These are phyloP conservation scores for Sordariomycetes sp. DNA, from an alignment of 2,329 filamentous ascomycete genomes.

Conservation along the genomic window DNA sequence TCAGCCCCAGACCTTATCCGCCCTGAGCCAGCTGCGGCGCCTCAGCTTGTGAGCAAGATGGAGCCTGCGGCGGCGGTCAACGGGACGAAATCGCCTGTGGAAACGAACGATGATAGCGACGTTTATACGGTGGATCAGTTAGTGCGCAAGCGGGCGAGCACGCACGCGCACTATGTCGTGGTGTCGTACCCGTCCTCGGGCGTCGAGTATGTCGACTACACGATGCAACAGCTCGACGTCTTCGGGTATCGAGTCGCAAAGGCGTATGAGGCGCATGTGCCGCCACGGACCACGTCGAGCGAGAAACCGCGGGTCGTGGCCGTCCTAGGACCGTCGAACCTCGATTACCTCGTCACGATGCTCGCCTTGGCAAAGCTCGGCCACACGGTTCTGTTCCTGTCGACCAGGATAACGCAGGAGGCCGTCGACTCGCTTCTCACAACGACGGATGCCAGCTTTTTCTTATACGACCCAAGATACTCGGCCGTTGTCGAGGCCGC, in stretches of 20 bases:
- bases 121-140: slow-evolving; percentile 15
- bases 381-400: slow-evolving; percentile 31
- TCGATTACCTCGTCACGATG: slow-evolving; percentile 43
- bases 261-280: slow-evolving; percentile 12
- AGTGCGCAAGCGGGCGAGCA: slow-evolving; percentile 12
- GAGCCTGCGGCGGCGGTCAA: not conserved
- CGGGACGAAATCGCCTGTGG: not conserved
- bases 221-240: slow-evolving; percentile 31
- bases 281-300: slow-evolving; percentile 10
- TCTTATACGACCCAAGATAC: slow-evolving; percentile 15
- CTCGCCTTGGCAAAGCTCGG: slow-evolving; percentile 44
- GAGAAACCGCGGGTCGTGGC: slow-evolving; percentile 27
- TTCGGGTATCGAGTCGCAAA: slow-evolving; percentile 18
- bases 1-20: too few species aligned
- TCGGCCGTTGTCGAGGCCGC: slow-evolving; percentile 11
- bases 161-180: slow-evolving; percentile 22
- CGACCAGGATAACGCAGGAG: slow-evolving; percentile 19
- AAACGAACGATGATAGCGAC: slow-evolving; percentile 10
- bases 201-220: slow-evolving; percentile 33
- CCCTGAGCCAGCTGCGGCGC: not conserved
- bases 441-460: slow-evolving; percentile 13
- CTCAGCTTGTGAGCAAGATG: not conserved
- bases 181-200: slow-evolving; percentile 30
- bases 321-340: slow-evolving; percentile 38
- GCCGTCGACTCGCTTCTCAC: slow-evolving; percentile 19